Conservation (phyloP, 805 yeast genomes). For the Candida sanyiensis region DNA sequence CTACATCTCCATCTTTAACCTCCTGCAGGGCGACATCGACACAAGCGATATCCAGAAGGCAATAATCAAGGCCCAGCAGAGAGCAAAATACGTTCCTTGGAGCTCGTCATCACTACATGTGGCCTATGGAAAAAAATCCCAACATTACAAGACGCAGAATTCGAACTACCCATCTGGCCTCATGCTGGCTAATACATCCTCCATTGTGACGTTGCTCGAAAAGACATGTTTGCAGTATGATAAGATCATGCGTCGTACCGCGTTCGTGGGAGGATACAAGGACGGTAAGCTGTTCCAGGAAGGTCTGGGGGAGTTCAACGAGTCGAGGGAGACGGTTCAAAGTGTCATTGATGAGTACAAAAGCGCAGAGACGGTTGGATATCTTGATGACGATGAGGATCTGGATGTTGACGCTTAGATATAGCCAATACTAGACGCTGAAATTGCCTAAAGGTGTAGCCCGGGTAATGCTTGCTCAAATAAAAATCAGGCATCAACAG, state of each 20-base stretch:
- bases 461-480: no score
- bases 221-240: slow-evolving; percentile 75
- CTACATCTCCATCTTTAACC: slow-evolving; percentile 67
- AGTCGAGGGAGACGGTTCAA: slow-evolving; percentile 69
- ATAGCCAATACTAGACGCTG: no score
- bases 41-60: slow-evolving; percentile 71
- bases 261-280: slow-evolving; percentile 75
- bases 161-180: slow-evolving; percentile 64
- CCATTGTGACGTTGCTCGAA: slow-evolving; percentile 59
- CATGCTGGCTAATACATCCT: slow-evolving; percentile 78
- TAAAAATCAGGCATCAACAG: neutral
- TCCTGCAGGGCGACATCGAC: slow-evolving; percentile 56
- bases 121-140: slow-evolving; percentile 70
- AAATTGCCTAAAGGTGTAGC: no score
- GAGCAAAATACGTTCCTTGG: slow-evolving; percentile 82
- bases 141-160: slow-evolving; percentile 34
- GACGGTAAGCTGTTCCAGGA: slow-evolving; percentile 35
- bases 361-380: slow-evolving; percentile 54
- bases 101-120: slow-evolving; percentile 73
- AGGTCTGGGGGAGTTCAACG: slow-evolving; percentile 63
- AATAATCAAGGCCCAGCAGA: slow-evolving; percentile 51
- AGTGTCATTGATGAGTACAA: slow-evolving; percentile 74
- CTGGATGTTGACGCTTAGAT: slow-evolving; percentile 17
- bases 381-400: slow-evolving; percentile 33
- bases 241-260: slow-evolving; percentile 68